phyloP scores from a whole-genome alignment of 108 stramenopile genomes.

The Nannochloropsis gaditana region DNA sequence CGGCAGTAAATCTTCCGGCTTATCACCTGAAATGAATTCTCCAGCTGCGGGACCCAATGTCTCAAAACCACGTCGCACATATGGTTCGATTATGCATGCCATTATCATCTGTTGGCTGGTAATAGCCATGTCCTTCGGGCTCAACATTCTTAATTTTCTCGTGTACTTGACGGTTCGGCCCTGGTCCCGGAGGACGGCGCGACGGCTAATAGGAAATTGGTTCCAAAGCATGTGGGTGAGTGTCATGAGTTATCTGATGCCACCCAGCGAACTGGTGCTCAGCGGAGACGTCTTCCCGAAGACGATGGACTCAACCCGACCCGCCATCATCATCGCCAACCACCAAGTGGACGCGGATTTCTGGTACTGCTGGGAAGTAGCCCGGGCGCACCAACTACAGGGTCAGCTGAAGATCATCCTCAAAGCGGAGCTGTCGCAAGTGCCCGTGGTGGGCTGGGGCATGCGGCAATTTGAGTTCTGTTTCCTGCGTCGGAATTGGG shows the following conservation, averaged over 20 bases:
- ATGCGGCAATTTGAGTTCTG: conserved; percentile 47
- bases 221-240: conserved; percentile 31
- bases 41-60: too few relatives aligned
- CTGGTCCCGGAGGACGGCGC: background rate
- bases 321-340: conserved; percentile 51
- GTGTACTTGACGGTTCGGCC: background rate
- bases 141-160: background rate
- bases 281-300: conserved; percentile 32
- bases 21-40: too few relatives aligned
- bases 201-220: background rate
- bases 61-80: too few relatives aligned
- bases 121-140: background rate
- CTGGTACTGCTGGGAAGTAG: conserved; percentile 42
- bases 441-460: conserved; percentile 45
- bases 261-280: conserved; percentile 33
- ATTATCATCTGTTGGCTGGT: conserved; percentile 10
- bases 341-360: conserved; percentile 46
- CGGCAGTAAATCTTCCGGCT: too few relatives aligned
- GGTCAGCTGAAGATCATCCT: conserved; percentile 46
- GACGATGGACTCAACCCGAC: conserved; percentile 1
- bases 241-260: conserved; percentile 33
- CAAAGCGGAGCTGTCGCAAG: conserved; percentile 44
- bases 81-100: background rate
- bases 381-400: conserved; percentile 29
- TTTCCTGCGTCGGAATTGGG: conserved; percentile 51